Evolutionary conservation across 805 yeast species (phyloP).

Genomic region (Candida sphagnicola): DNA sequence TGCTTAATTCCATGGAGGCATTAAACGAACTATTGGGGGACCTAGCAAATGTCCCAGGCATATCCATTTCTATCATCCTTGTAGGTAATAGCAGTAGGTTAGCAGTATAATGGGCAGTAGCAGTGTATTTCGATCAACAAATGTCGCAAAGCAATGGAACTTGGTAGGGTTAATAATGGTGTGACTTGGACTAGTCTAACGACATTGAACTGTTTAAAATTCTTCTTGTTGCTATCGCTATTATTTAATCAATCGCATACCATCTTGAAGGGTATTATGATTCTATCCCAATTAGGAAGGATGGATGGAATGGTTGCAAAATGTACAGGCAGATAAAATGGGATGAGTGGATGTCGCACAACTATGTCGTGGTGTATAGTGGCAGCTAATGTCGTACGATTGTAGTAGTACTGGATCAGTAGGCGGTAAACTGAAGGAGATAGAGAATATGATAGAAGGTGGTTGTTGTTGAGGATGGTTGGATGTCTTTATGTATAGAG

Average conservation of each 20-base stretch:
- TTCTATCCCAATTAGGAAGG: neutral
- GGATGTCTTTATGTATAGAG: too few species aligned
- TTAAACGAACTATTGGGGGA: conserved; percentile 1
- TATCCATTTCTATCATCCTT: conserved; percentile 1
- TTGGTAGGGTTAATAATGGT: neutral
- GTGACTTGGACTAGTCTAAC: too few species aligned
- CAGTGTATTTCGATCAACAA: too few species aligned
- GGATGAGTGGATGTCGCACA: neutral
- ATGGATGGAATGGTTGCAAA: neutral
- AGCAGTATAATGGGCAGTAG: too few species aligned
- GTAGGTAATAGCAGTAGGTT: too few species aligned
- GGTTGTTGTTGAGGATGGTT: too few species aligned
- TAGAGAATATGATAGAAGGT: too few species aligned
- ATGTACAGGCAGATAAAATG: neutral
- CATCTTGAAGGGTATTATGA: too few species aligned
- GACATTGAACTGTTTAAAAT: neutral
- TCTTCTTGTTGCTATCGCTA: neutral
- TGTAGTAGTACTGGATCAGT: too few species aligned
- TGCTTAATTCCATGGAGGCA: conserved; percentile 17
- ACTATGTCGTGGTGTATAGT: neutral
- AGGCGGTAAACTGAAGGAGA: too few species aligned
- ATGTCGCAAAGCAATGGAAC: neutral
- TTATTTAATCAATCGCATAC: neutral
- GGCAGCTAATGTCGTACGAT: too few species aligned
- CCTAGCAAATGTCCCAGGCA: neutral